phyloP scores from a whole-genome alignment of 169 alveolate species.

The Fabrea salina region DNA sequence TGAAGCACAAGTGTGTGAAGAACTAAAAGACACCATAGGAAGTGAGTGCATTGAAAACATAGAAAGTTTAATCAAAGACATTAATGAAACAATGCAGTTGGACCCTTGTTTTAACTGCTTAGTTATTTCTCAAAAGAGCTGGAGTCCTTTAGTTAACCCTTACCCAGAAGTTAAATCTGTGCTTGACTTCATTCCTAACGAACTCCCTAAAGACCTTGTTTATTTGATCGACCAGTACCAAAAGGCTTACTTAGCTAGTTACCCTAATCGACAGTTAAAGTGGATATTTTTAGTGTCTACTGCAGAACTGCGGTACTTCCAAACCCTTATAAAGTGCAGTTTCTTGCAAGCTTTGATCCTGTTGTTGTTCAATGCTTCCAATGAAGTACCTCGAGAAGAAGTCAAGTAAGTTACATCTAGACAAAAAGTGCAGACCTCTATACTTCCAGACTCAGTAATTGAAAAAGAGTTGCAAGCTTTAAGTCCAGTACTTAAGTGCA shows the following conservation, averaged over 20 bases:
- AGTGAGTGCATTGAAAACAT: neutral
- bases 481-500: too few relatives aligned
- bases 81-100: neutral
- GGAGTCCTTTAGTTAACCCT: neutral
- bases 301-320: neutral
- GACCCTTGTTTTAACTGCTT: neutral
- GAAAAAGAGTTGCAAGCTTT: too few relatives aligned
- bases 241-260: neutral
- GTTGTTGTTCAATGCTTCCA: neutral
- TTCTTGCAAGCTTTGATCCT: neutral
- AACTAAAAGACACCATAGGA: neutral
- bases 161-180: neutral
- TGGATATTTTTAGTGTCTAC: neutral
- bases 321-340: neutral
- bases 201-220: neutral
- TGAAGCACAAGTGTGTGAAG: neutral
- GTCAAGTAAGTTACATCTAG: neutral
- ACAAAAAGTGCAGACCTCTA: neutral
- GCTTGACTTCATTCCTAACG: neutral
- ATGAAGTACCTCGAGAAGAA: neutral
- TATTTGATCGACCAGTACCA: neutral
- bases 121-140: neutral
- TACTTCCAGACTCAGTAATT: neutral
- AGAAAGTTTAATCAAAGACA: neutral
- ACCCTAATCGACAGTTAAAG: neutral